Evolutionary conservation across 2,329 filamentous ascomycete species (phyloP), one percentile per base, ranked within the genome.

Genomic region (Arthrobotrys sinensis): DNA sequence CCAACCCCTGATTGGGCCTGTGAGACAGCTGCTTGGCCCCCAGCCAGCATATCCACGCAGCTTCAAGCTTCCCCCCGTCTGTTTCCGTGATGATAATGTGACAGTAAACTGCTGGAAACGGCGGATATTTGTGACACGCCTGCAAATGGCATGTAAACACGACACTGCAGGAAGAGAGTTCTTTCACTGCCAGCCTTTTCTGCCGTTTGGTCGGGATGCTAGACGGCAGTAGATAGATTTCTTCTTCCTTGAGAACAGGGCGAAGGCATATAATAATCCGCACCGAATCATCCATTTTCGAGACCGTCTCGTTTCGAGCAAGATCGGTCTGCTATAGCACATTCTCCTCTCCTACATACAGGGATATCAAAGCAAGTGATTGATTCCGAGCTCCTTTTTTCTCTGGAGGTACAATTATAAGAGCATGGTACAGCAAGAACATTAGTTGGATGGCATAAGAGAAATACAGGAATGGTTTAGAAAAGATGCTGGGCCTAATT

Each of bases 101-200:
- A 70, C 53, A 52, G 46, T 43, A 36, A 32, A 38, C 21, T 70
- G 52, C 53, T 57, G 10, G 53, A 70, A 62, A 70, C 28, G 45
- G 63, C 65, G 45, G 63, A 62, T 62, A 63, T 62, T 75, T 62
- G 63, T 45, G 62, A 62, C 53, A 53, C 62, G 14, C 45, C 68
- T 75, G 53, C 70, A 75, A 75, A 75, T 75, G 70, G 70, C 63
- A 75, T 75, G 70, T 52, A 75, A 75, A 55, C 70, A 75, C 70
- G 70, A 75, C 63, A 46, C 50, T 48, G 46, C 50, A 64, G 45
- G 57, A 28, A 64, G 48, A 45, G 19, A 46, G 60, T 43, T 52
- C 57, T 48, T 64, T 65, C 52, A 36, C 38, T 34, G 60, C 38
- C 50, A 67, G 63, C 63, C 36, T 38, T 53, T 55, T 43, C 24